Evolutionary conservation across 1,284 basidiomycete genomes (phyloP).

Genomic region (Austroboletus niveus): DNA sequence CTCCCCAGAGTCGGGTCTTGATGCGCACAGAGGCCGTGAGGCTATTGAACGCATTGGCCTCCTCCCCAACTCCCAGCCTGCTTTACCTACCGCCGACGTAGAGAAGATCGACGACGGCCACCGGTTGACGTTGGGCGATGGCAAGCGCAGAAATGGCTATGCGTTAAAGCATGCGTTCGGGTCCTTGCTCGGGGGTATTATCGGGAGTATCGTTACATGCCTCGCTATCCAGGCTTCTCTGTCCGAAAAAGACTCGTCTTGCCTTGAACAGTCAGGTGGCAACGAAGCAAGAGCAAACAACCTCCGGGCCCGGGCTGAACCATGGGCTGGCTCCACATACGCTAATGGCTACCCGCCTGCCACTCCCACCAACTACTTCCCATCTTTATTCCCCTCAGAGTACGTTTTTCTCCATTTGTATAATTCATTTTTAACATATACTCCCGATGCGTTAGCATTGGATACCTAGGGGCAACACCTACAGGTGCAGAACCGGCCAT

Average conservation of each 20-base stretch:
- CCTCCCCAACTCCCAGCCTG: slow-evolving; percentile 12
- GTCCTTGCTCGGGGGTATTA: background rate
- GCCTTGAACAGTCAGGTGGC: no score
- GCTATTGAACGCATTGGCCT: slow-evolving; percentile 18
- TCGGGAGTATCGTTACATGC: no score
- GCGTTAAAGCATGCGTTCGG: background rate
- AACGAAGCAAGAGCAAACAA: background rate
- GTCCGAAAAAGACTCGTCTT: no score
- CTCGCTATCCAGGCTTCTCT: no score
- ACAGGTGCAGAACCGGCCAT: slow-evolving; percentile 82
- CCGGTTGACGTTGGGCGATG: background rate
- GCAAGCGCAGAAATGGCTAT: slow-evolving; percentile 17
- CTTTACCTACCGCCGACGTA: background rate
- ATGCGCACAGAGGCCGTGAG: background rate
- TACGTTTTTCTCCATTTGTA: slow-evolving; percentile 5
- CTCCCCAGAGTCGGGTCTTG: slow-evolving; percentile 16
- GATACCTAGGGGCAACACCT: slow-evolving; percentile 79
- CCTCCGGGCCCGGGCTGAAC: background rate
- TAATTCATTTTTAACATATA: background rate
- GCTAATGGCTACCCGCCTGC: background rate
- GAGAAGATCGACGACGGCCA: background rate
- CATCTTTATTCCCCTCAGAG: slow-evolving; percentile 3
- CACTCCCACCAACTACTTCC: background rate
- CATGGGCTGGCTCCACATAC: background rate
- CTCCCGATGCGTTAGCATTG: slow-evolving; percentile 42